phyloP scores from a whole-genome alignment of 1,284 basidiomycete genomes.

The Pyrrhoderma lamaoense region DNA sequence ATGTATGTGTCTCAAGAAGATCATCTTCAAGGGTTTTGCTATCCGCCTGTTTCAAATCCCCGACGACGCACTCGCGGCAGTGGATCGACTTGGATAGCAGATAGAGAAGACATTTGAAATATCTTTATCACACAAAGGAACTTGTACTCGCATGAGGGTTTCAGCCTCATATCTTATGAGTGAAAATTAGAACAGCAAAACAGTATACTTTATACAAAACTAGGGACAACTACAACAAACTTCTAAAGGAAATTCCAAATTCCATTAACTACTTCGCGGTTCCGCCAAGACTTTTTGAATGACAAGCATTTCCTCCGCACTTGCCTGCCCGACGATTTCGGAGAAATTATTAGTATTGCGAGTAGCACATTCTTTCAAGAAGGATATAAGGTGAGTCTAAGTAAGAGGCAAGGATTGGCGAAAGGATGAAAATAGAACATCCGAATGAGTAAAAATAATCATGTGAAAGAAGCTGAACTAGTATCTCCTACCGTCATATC shows the following conservation, averaged over 20 bases:
- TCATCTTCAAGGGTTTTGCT: too few relatives aligned
- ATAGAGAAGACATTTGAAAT: too few relatives aligned
- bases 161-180: too few relatives aligned
- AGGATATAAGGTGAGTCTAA: conserved; percentile 61
- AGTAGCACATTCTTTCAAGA: conserved; percentile 64
- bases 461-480: background rate
- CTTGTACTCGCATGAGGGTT: too few relatives aligned
- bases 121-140: too few relatives aligned
- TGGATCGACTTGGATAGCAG: too few relatives aligned
- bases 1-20: too few relatives aligned
- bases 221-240: too few relatives aligned
- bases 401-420: conserved; percentile 1
- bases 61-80: too few relatives aligned
- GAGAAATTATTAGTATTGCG: conserved; percentile 63
- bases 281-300: conserved; percentile 46
- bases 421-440: conserved; percentile 23
- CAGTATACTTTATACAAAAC: too few relatives aligned
- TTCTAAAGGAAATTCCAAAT: background rate
- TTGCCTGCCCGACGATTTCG: conserved; percentile 55
- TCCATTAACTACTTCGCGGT: background rate
- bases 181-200: too few relatives aligned
- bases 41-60: too few relatives aligned
- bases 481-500: conserved; percentile 68
- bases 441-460: conserved; percentile 16
- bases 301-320: conserved; percentile 61